phyloP scores from a whole-genome alignment of 164 flowering plant species.

The Vitis labrusca region DNA sequence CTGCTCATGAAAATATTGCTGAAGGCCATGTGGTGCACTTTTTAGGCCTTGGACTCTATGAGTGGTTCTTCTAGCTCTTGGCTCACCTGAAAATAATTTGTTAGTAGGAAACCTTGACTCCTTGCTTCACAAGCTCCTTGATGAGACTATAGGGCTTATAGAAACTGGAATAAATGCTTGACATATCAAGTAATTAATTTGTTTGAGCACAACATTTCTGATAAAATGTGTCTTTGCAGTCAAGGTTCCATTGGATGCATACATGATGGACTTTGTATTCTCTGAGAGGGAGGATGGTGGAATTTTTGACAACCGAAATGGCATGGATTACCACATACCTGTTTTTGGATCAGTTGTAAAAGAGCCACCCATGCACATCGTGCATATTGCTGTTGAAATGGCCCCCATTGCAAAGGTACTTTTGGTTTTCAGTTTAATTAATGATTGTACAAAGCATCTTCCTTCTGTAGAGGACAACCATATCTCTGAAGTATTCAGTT shows the following conservation, averaged over 20 bases:
- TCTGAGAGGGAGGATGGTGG: constrained; percentile 96
- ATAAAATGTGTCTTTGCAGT: constrained; percentile 45
- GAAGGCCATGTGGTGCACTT: too few species aligned
- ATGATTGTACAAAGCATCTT: neutral
- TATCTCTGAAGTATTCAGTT: neutral
- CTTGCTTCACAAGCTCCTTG: too few species aligned
- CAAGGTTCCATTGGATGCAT: constrained; percentile 94
- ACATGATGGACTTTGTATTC: constrained; percentile 96
- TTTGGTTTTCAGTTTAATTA: neutral
- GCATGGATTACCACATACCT: constrained; percentile 95
- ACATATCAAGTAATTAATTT: neutral
- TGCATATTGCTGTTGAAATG: constrained; percentile 96
- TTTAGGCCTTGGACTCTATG: too few species aligned
- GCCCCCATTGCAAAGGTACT: constrained; percentile 98
- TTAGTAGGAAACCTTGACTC: too few species aligned
- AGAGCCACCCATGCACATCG: constrained; percentile 96
- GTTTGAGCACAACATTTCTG: neutral
- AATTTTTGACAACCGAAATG: constrained; percentile 75
- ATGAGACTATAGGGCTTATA: too few species aligned
- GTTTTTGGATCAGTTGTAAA: constrained; percentile 72
- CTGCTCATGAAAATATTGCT: too few species aligned
- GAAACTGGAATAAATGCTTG: neutral
- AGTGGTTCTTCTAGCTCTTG: too few species aligned
- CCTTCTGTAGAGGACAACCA: neutral
- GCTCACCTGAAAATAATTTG: too few species aligned